phyloP scores from a whole-genome alignment of 129 eudicot genomes.

The Centrapalus pauciflorus region DNA sequence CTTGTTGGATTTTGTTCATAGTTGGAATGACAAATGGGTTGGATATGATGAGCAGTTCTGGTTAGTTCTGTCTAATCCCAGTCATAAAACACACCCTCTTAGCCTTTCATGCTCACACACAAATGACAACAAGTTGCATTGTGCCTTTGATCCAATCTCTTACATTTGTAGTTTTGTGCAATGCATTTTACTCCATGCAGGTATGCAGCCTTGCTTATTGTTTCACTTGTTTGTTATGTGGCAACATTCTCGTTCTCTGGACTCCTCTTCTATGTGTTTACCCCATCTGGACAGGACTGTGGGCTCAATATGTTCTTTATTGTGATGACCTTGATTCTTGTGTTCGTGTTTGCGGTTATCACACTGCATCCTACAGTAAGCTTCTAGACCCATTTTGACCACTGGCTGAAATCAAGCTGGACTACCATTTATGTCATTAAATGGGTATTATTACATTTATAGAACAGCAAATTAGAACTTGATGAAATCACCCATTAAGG shows the following conservation, averaged over 20 bases:
- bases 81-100: not conserved
- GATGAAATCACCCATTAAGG: too few species aligned
- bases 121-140: not conserved
- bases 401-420: not conserved
- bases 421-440: not conserved
- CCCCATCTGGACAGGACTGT: slow-evolving; percentile 88
- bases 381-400: slow-evolving; percentile 15
- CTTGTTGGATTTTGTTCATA: slow-evolving; percentile 91
- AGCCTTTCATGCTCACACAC: not conserved
- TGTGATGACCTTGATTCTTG: slow-evolving; percentile 69
- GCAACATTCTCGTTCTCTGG: slow-evolving; percentile 71
- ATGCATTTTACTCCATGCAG: slow-evolving; percentile 31
- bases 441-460: not conserved
- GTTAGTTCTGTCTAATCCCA: slow-evolving; percentile 29
- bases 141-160: not conserved
- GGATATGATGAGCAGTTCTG: slow-evolving; percentile 93
- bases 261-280: slow-evolving; percentile 71
- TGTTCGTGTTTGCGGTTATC: slow-evolving; percentile 70
- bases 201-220: slow-evolving; percentile 84
- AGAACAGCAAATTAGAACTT: not conserved
- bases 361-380: slow-evolving; percentile 89
- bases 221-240: slow-evolving; percentile 84
- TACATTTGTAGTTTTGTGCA: not conserved
- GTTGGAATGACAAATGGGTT: slow-evolving; percentile 99
- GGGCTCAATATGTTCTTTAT: slow-evolving; percentile 92